These are phyloP conservation scores for Xylariales sp. DNA, from an alignment of 2,329 filamentous ascomycete genomes.

Conservation along the genomic window DNA sequence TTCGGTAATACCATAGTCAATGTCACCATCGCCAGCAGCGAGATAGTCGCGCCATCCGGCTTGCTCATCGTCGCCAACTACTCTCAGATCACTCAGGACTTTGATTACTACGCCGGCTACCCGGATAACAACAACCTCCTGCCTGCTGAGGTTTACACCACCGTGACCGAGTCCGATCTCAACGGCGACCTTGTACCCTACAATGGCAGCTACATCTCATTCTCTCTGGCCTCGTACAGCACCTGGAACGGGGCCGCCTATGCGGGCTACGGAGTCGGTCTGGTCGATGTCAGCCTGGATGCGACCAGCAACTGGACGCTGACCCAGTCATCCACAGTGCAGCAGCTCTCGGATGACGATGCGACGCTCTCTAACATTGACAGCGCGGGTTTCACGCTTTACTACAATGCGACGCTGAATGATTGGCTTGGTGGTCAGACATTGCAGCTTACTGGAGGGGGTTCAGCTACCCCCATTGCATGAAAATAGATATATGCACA, in stretches of 20 bases:
- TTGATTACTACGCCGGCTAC: constrained; percentile 4
- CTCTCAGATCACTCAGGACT: constrained; percentile 3
- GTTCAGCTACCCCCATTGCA: constrained; percentile 2
- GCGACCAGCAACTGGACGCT: constrained; percentile 4
- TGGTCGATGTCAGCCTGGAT: constrained; percentile 1
- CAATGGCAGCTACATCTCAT: constrained; percentile 5
- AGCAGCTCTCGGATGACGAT: constrained; percentile 3
- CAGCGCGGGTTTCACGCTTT: constrained; percentile 2
- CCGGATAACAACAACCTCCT: constrained; percentile 2
- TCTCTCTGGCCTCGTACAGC: not conserved
- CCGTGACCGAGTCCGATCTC: not conserved
- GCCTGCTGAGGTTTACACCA: constrained; percentile 1
- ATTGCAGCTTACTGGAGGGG: not conserved
- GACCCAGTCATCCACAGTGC: constrained; percentile 2
- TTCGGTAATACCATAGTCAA: constrained; percentile 6
- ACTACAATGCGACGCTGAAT: constrained; percentile 3
- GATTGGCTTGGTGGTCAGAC: constrained; percentile 2
- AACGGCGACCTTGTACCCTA: constrained; percentile 1
- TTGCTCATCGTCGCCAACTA: constrained; percentile 5
- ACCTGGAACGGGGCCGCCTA: constrained; percentile 1
- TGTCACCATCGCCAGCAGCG: constrained; percentile 1
- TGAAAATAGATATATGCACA: too few relatives aligned
- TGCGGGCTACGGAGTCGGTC: constrained; percentile 2
- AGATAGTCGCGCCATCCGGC: not conserved
- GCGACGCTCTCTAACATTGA: constrained; percentile 1